phyloP scores from a whole-genome alignment of 148 eudicot species.

The Camellia japonica region DNA sequence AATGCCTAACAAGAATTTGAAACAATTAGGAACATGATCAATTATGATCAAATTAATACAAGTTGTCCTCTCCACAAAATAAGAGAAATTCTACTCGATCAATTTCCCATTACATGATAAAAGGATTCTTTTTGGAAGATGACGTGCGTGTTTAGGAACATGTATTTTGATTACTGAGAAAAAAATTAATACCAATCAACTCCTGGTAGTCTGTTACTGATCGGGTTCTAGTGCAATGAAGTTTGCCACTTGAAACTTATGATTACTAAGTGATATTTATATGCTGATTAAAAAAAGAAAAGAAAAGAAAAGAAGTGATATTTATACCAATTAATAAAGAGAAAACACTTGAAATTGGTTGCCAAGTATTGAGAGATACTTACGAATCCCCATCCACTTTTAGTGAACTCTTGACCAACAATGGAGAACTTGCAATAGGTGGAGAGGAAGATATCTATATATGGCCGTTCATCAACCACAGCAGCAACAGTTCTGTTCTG shows the following conservation, averaged over 20 bases:
- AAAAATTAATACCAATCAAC: too few relatives aligned
- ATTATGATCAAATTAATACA: background rate
- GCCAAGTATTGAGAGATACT: constrained; percentile 32
- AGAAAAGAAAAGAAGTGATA: too few relatives aligned
- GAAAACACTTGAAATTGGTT: background rate
- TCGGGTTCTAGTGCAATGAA: too few relatives aligned
- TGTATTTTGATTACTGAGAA: too few relatives aligned
- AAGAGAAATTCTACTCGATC: too few relatives aligned
- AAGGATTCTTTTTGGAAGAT: background rate
- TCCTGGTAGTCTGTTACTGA: too few relatives aligned
- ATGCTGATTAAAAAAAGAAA: too few relatives aligned
- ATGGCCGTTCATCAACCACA: constrained; percentile 85
- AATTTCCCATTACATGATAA: background rate
- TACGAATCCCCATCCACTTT: constrained; percentile 88
- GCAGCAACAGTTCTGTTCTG: constrained; percentile 67
- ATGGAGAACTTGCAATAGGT: constrained; percentile 54
- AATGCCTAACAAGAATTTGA: constrained; percentile 32
- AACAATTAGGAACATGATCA: constrained; percentile 7
- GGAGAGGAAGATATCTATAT: constrained; percentile 64
- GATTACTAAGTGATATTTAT: too few relatives aligned
- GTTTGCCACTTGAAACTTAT: too few relatives aligned
- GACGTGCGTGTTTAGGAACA: background rate
- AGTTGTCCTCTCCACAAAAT: background rate
- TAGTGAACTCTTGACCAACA: constrained; percentile 77
- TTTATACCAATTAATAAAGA: background rate